Evolutionary conservation across 441 rosid genomes (phyloP).

Genomic region (Populus hybrid): DNA sequence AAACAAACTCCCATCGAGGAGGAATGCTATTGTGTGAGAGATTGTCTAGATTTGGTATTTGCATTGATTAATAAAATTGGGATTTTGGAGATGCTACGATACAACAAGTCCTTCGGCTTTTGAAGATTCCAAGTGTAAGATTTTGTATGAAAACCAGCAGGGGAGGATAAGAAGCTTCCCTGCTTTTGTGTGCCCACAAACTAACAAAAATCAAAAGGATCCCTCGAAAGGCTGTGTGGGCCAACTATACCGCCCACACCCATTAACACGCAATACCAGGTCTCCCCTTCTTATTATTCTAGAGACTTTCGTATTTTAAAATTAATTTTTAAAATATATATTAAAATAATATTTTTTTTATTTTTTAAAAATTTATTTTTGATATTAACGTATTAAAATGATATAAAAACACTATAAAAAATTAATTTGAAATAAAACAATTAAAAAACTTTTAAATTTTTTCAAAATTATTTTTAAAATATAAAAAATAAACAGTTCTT

Average conservation of each 20-base stretch:
- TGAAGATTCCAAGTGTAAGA: too few species aligned
- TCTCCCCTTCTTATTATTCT: neutral
- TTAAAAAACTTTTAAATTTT: too few species aligned
- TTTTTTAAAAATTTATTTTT: too few species aligned
- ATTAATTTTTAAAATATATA: neutral
- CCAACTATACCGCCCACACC: slow-evolving; percentile 35
- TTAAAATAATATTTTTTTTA: neutral
- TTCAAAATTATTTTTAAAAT: neutral
- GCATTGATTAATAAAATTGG: slow-evolving; percentile 10
- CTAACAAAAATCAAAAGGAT: slow-evolving; percentile 38
- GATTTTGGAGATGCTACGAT: neutral
- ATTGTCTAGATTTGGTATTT: neutral
- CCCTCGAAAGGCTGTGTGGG: slow-evolving; percentile 32
- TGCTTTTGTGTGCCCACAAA: slow-evolving; percentile 54
- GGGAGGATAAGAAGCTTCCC: slow-evolving; percentile 49
- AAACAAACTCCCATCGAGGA: too few species aligned
- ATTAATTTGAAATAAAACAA: too few species aligned
- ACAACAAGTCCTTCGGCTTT: slow-evolving; percentile 26
- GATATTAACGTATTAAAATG: too few species aligned
- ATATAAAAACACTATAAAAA: too few species aligned
- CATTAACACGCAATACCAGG: slow-evolving; percentile 35
- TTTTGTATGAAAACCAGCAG: slow-evolving; percentile 33
- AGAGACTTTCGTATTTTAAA: too few species aligned
- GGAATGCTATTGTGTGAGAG: neutral
- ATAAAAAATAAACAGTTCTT: neutral